These are phyloP conservation scores for Auxenochlorella protothecoides DNA, from an alignment of 139 green algal species.

Conservation along the genomic window DNA sequence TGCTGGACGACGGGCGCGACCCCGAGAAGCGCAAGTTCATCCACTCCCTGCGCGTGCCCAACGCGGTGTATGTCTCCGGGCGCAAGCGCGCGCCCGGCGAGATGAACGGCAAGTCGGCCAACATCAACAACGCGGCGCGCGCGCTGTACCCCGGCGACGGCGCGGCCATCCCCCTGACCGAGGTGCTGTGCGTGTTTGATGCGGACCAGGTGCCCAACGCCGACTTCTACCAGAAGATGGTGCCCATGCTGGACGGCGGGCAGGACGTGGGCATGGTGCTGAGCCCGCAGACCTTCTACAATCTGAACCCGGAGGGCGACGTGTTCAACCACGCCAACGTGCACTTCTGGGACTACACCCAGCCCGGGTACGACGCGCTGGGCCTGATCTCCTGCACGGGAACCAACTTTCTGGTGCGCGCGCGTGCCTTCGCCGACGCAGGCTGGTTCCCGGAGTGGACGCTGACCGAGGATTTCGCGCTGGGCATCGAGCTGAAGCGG, in stretches of 20 bases:
- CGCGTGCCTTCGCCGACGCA: conserved; percentile 36
- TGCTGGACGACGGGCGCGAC: conserved; percentile 47
- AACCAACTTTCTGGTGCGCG: conserved; percentile 63
- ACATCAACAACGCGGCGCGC: conserved; percentile 57
- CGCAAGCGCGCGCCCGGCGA: conserved; percentile 43
- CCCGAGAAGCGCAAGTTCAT: conserved; percentile 35
- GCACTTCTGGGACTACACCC: conserved; percentile 62
- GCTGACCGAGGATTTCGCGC: conserved; percentile 63
- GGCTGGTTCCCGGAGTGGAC: conserved; percentile 69
- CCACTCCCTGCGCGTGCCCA: conserved; percentile 13
- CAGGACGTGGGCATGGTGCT: conserved; percentile 50
- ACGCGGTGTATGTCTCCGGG: conserved; percentile 57
- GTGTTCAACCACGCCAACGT: conserved; percentile 84
- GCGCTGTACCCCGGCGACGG: conserved; percentile 44
- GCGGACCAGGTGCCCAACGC: conserved; percentile 54
- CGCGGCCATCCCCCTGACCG: conserved; percentile 34
- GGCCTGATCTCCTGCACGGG: conserved; percentile 57
- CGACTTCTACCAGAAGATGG: conserved; percentile 68
- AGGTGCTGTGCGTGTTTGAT: conserved; percentile 71
- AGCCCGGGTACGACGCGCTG: conserved; percentile 50
- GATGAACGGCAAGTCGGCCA: conserved; percentile 77
- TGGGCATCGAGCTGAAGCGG: conserved; percentile 61
- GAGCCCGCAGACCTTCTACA: conserved; percentile 63
- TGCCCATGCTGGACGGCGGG: conserved; percentile 47
- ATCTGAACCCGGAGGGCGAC: conserved; percentile 57